A percentile compares a stretch with the other conserved stretches of the same genome.
Evolutionary conservation across 176 grass and related monocot genomes (phyloP).

Genomic region (Hordeum vulgare): DNA sequence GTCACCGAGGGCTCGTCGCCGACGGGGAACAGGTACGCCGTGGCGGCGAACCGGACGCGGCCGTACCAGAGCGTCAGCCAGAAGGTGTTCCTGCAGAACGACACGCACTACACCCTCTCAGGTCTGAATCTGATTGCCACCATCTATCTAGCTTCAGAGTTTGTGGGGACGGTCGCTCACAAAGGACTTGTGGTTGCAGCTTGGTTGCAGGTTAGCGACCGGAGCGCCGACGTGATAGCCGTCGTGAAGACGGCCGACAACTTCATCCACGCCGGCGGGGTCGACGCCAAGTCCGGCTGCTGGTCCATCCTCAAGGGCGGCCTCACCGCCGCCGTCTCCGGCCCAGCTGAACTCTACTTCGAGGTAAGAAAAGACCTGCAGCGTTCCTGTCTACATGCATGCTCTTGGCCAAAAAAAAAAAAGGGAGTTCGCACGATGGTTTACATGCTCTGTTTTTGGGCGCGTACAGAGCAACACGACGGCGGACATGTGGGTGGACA

Average conservation of each 20-base stretch:
- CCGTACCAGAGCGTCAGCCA: slow-evolving; percentile 68
- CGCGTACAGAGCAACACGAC: slow-evolving; percentile 49
- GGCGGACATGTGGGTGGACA: slow-evolving; percentile 76
- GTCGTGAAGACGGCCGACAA: slow-evolving; percentile 53
- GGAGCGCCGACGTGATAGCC: slow-evolving; percentile 41
- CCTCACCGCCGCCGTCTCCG: slow-evolving; percentile 53
- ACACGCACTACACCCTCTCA: slow-evolving; percentile 70
- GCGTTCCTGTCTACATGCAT: no score
- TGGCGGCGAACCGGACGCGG: slow-evolving; percentile 26
- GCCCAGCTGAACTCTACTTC: slow-evolving; percentile 59
- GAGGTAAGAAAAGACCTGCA: slow-evolving; percentile 30
- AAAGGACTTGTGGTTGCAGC: slow-evolving; percentile 14
- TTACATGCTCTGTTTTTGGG: background rate
- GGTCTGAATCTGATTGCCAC: slow-evolving; percentile 14
- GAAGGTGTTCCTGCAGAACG: slow-evolving; percentile 64
- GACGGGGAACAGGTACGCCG: slow-evolving; percentile 51
- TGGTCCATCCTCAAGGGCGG: slow-evolving; percentile 95
- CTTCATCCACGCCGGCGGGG: slow-evolving; percentile 50
- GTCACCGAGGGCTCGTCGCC: slow-evolving; percentile 27
- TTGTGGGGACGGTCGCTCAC: background rate
- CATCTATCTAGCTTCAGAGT: background rate
- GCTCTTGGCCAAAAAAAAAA: background rate
- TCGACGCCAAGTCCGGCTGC: slow-evolving; percentile 56
- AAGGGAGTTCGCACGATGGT: background rate
- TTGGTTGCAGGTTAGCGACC: slow-evolving; percentile 60